These are phyloP conservation scores for Vaucheria bursata DNA, from an alignment of 352 stramenopile genomes.

Conservation along the genomic window DNA sequence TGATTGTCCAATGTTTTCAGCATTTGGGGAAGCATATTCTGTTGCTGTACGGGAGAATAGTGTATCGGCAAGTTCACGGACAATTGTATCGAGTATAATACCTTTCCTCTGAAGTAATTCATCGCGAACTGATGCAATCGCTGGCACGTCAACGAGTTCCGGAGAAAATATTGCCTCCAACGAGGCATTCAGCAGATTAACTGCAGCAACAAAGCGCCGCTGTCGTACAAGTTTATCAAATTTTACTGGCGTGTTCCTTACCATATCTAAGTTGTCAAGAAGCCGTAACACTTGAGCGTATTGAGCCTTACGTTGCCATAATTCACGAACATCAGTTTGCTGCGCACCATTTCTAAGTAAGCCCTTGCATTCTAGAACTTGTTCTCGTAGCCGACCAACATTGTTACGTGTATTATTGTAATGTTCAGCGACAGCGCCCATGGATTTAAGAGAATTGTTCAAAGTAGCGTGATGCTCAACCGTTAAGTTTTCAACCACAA, in stretches of 20 bases:
- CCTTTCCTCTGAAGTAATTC: constrained; percentile 41
- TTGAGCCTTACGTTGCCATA: constrained; percentile 45
- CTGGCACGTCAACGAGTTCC: constrained; percentile 42
- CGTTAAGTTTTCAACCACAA: constrained; percentile 40
- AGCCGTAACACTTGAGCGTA: constrained; percentile 37
- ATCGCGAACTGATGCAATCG: constrained; percentile 37
- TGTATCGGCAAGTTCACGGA: constrained; percentile 40
- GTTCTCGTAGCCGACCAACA: constrained; percentile 39
- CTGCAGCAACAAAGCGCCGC: constrained; percentile 43
- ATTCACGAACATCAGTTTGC: constrained; percentile 40
- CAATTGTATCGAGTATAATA: constrained; percentile 38
- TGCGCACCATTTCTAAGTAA: constrained; percentile 31
- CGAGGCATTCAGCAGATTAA: constrained; percentile 42
- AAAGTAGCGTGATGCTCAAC: constrained; percentile 45
- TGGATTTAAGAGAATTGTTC: constrained; percentile 42
- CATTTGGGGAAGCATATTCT: neutral
- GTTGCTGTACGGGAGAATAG: constrained; percentile 36
- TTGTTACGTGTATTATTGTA: constrained; percentile 47
- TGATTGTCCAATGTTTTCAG: neutral
- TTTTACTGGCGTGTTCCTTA: constrained; percentile 37
- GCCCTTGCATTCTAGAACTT: constrained; percentile 43
- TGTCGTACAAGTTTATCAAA: constrained; percentile 43
- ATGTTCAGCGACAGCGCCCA: constrained; percentile 42
- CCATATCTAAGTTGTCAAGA: constrained; percentile 37
- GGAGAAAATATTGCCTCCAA: constrained; percentile 42